Percentiles rank a stretch among this genome's conserved stretches.
Evolutionary conservation across 305 asterid genomes (phyloP).

Genomic region (Fraxinus xanthoxyloides): DNA sequence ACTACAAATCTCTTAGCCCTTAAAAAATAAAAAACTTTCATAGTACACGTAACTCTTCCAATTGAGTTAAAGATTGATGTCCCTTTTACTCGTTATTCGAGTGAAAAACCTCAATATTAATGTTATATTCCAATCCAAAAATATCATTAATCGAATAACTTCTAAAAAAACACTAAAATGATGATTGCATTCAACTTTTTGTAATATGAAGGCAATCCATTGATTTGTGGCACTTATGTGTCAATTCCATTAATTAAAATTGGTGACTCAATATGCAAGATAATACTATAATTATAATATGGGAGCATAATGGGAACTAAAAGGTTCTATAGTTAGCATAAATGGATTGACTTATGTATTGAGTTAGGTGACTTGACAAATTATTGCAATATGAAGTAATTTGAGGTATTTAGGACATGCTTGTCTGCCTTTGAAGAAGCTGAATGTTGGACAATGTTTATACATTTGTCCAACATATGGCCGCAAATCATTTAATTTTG

Average conservation of each 20-base stretch:
- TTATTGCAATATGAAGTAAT: conserved; percentile 19
- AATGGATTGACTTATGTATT: conserved; percentile 17
- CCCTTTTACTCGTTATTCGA: not conserved
- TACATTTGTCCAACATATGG: conserved; percentile 30
- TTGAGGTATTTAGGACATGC: conserved; percentile 31
- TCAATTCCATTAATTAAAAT: conserved; percentile 3
- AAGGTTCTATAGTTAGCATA: conserved; percentile 22
- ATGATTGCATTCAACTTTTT: conserved; percentile 9
- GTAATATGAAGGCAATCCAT: conserved; percentile 14
- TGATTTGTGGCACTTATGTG: not conserved
- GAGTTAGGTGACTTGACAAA: conserved; percentile 14
- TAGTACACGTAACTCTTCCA: not conserved
- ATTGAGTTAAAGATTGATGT: not conserved
- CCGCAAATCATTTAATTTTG: conserved; percentile 32
- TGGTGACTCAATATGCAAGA: not conserved
- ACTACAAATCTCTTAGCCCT: not conserved
- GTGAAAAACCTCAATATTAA: not conserved
- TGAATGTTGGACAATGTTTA: conserved; percentile 32
- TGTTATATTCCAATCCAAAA: conserved; percentile 11
- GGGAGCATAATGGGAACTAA: conserved; percentile 12
- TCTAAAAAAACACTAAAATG: conserved; percentile 26
- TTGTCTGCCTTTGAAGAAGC: conserved; percentile 42
- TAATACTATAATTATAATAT: not conserved
- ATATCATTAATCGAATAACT: conserved; percentile 5
- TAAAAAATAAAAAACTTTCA: not conserved